phyloP scores from a whole-genome alignment of 148 eudicot species.

The Camellia sinensis region DNA sequence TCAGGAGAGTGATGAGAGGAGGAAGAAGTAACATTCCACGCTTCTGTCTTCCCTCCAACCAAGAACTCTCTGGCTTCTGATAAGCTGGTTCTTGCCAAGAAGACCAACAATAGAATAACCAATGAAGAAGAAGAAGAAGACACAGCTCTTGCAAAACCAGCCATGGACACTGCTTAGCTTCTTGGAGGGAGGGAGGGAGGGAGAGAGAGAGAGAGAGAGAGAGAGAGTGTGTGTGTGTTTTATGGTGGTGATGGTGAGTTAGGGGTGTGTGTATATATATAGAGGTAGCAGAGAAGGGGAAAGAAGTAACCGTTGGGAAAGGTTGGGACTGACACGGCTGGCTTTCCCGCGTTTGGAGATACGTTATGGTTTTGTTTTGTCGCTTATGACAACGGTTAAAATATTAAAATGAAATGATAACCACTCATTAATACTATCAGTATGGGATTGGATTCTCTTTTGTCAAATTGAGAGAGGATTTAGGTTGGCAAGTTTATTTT shows the following conservation, averaged over 20 bases:
- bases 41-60: constrained; percentile 55
- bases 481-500: no score
- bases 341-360: neutral
- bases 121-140: neutral
- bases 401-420: no score
- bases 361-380: neutral
- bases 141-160: constrained; percentile 18
- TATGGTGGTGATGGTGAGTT: neutral
- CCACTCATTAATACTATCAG: no score
- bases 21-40: constrained; percentile 53
- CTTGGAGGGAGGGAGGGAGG: neutral
- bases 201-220: neutral
- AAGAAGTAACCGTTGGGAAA: constrained; percentile 31
- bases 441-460: no score
- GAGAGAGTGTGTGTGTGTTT: neutral
- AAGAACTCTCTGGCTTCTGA: constrained; percentile 53
- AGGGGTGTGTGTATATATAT: constrained; percentile 9
- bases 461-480: no score
- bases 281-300: neutral
- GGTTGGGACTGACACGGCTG: neutral
- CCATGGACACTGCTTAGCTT: constrained; percentile 14
- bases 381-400: neutral
- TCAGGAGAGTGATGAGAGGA: constrained; percentile 35
- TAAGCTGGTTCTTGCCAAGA: constrained; percentile 16
- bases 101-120: constrained; percentile 17